Evolutionary conservation across 2,329 filamentous ascomycete species (phyloP), one percentile per base, ranked within the genome.

Genomic region (Nigrograna mackinnonii): DNA sequence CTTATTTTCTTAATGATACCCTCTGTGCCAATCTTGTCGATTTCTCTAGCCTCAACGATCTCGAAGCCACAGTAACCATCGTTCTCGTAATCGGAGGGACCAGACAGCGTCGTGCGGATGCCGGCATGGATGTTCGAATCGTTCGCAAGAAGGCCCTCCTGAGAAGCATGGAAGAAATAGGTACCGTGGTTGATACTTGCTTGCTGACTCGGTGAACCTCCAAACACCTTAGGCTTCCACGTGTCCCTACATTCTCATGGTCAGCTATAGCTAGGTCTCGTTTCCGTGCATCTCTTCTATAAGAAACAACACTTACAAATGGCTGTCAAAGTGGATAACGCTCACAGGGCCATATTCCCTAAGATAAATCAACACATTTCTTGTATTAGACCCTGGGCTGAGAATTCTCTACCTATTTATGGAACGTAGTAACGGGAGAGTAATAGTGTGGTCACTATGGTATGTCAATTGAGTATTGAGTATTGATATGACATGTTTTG

Each of bases 41-140:
- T 85, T 54, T 86, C 84, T 13, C 83, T 76, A 0, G 85, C 89
- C 70, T 91, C 87, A 33, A 91, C 83, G 48, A 91, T 91, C 69
- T 89, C 79, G 62, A 92, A 92, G 5, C 89, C 88, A 62, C 86
- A 89, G 70, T 91, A 91, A 22, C 87, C 87, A 63, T 94, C 88
- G 61, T 92, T 89, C 54, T 89, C 87, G 66, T 91, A 92, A 72
- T 92, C 89, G 14, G 82, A 86, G 1, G 85, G 84, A 0, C 88
- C 88, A 45, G 82, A 87, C 14, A 94, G 76, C 3, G 88, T 94
- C 0, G 89, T 94, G 42, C 89, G 83, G 66, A 95, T 94, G 28
- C 89, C 89, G 13, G 88, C 89, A 65, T 95, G 89, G 68, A 95
- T 91, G 70, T 91, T 92, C 54, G 82, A 86, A 73, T 94, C 87